Evolutionary conservation across 1,284 basidiomycete genomes (phyloP).

Genomic region (Ceratobasidium sp.): DNA sequence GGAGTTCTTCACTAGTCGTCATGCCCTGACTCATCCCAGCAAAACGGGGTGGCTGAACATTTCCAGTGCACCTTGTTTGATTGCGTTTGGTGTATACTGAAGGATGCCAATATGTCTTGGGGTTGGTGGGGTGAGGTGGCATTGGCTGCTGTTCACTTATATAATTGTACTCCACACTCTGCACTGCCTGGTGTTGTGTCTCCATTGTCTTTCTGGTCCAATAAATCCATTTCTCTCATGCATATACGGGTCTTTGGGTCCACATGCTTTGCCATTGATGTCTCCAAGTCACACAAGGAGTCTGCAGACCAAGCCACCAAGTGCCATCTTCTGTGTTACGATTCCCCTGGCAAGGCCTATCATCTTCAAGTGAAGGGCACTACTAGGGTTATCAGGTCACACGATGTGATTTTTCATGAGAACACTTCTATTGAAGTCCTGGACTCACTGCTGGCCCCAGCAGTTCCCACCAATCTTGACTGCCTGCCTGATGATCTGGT

Average conservation of each 20-base stretch:
- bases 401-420: conserved; percentile 46
- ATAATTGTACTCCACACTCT: conserved; percentile 34
- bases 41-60: conserved; percentile 44
- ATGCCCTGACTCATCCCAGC: conserved; percentile 18
- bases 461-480: neutral
- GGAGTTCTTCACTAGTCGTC: conserved; percentile 39
- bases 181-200: neutral
- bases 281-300: conserved; percentile 14
- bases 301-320: neutral
- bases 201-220: conserved; percentile 10
- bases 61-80: conserved; percentile 27
- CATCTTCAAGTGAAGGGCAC: conserved; percentile 1
- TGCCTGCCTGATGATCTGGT: neutral
- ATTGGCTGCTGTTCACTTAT: neutral
- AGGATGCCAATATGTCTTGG: conserved; percentile 16
- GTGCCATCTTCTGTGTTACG: conserved; percentile 35
- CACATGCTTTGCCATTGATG: neutral
- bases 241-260: conserved; percentile 36
- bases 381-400: neutral
- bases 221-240: conserved; percentile 2
- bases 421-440: neutral
- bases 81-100: conserved; percentile 9
- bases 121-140: conserved; percentile 34
- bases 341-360: conserved; percentile 7
- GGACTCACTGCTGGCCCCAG: neutral